These are phyloP conservation scores for Solanum ahanhuiri DNA, from an alignment of 257 asterid genomes.

Conservation along the genomic window DNA sequence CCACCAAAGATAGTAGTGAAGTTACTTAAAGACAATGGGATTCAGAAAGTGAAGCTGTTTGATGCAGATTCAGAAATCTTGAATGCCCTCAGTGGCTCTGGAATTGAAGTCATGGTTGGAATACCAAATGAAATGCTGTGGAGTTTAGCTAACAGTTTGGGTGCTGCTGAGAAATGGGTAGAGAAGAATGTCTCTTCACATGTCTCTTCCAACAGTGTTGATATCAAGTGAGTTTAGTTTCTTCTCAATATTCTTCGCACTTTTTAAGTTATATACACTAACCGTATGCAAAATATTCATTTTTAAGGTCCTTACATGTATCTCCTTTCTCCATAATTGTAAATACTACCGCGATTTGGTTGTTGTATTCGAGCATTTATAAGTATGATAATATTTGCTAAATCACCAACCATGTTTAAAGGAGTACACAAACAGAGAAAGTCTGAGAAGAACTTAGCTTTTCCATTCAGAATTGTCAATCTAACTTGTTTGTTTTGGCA, in stretches of 20 bases:
- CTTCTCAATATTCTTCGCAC: background rate
- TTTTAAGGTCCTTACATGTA: background rate
- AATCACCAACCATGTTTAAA: background rate
- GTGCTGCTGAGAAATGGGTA: slow-evolving; percentile 91
- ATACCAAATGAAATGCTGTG: slow-evolving; percentile 83
- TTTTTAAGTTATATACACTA: background rate
- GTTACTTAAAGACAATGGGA: slow-evolving; percentile 72
- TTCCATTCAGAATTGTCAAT: background rate
- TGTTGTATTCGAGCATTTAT: background rate
- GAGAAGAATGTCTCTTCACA: slow-evolving; percentile 61
- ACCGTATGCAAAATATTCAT: background rate
- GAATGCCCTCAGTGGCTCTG: slow-evolving; percentile 66
- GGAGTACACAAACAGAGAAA: background rate
- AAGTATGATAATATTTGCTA: background rate
- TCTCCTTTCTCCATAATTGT: background rate
- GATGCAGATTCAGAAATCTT: slow-evolving; percentile 62
- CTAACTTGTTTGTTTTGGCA: background rate
- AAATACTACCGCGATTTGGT: background rate
- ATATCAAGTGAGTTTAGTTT: slow-evolving; percentile 47
- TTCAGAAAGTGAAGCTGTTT: slow-evolving; percentile 77
- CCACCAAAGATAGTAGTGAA: slow-evolving; percentile 48
- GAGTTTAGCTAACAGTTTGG: slow-evolving; percentile 40
- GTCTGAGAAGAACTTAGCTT: background rate
- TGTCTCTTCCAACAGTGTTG: slow-evolving; percentile 61
- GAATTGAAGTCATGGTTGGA: slow-evolving; percentile 91